Evolutionary conservation across 192 early-diverging fungal species (phyloP), one percentile per base, ranked within the genome.

Genomic region (Allomyces macrogynus): DNA sequence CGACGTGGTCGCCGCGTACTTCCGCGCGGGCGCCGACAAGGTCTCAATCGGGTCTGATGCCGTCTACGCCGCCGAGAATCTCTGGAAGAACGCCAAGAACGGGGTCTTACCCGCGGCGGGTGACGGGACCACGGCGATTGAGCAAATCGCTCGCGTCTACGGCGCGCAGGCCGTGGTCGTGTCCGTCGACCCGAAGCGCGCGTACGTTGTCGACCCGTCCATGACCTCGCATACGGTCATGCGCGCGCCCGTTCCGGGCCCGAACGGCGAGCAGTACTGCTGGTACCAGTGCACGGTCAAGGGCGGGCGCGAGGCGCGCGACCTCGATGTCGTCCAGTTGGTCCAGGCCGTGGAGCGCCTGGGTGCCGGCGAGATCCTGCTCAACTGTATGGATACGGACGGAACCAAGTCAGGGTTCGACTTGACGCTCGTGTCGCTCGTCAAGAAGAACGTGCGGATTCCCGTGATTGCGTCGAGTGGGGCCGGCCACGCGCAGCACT

Each of bases 271-370:
- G 71, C 63, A 73, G 49, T 93, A 81, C 77, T 96, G 93, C 79
- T 99, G 97, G 97, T 99, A 97, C 73, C 93, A 99, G 73, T 99
- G 97, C 69, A 99, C 95, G 0, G 92, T 99, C 44, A 92, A 90
- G 69, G 97, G 97, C 23, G 97, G 97, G 9, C 82, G 97, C 27
- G 97, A 99, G 76, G 87, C 80, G 5, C 86, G 95, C 61, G 93
- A 97, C 73, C 61, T 93, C 24, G 97, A 99, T 74, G 97, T 97
- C 26, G 72, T 76, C 54, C 93, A 97, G 72, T 77, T 99, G 23
- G 89, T 92, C 18, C 80, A 81, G 16, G 87, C 91, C 0, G 93
- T 91, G 66, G 85, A 93, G 72, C 79, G 79, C 1, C 71, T 99
- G 66, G 97, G 97, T 18, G 94, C 94, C 0, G 97, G 97, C 9